These are phyloP conservation scores for Thecaphora thlaspeos DNA, from an alignment of 1,284 basidiomycete genomes.

Conservation along the genomic window DNA sequence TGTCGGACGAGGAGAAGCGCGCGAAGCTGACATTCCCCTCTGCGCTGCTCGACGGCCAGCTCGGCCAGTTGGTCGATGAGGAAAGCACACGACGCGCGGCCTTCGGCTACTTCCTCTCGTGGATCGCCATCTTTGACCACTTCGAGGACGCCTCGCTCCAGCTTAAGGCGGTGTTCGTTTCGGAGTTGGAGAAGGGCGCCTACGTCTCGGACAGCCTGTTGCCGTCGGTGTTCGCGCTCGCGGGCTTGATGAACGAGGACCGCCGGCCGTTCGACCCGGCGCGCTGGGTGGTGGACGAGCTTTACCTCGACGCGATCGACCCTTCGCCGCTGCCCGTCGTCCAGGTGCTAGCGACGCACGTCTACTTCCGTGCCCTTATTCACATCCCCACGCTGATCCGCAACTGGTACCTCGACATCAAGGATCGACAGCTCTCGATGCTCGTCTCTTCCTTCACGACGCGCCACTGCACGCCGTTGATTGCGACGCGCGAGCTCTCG, in stretches of 20 bases:
- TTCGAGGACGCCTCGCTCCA: slow-evolving; percentile 83
- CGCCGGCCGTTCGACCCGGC: slow-evolving; percentile 69
- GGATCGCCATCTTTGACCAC: slow-evolving; percentile 85
- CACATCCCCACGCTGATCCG: slow-evolving; percentile 60
- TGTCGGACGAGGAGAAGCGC: slow-evolving; percentile 19
- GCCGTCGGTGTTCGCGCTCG: slow-evolving; percentile 71
- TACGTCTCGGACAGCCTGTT: slow-evolving; percentile 70
- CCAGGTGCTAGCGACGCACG: slow-evolving; percentile 76
- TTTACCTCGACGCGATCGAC: slow-evolving; percentile 66
- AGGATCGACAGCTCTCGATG: slow-evolving; percentile 80
- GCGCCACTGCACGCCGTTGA: slow-evolving; percentile 82
- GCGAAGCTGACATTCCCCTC: slow-evolving; percentile 14
- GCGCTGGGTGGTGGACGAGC: slow-evolving; percentile 81
- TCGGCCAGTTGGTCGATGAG: slow-evolving; percentile 25
- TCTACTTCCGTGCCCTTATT: slow-evolving; percentile 64
- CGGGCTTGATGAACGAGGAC: slow-evolving; percentile 58
- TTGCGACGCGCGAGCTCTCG: slow-evolving; percentile 78
- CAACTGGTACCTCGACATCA: slow-evolving; percentile 80
- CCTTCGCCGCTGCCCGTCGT: slow-evolving; percentile 58
- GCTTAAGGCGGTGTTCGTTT: slow-evolving; percentile 77
- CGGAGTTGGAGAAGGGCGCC: slow-evolving; percentile 73
- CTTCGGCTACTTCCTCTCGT: slow-evolving; percentile 69
- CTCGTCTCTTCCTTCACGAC: slow-evolving; percentile 77
- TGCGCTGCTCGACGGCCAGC: slow-evolving; percentile 15
- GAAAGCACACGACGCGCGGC: slow-evolving; percentile 18